Base-by-base conservation (phyloP, 2,329 filamentous ascomycete genomes). In the Xylariaceae sp. region DNA sequence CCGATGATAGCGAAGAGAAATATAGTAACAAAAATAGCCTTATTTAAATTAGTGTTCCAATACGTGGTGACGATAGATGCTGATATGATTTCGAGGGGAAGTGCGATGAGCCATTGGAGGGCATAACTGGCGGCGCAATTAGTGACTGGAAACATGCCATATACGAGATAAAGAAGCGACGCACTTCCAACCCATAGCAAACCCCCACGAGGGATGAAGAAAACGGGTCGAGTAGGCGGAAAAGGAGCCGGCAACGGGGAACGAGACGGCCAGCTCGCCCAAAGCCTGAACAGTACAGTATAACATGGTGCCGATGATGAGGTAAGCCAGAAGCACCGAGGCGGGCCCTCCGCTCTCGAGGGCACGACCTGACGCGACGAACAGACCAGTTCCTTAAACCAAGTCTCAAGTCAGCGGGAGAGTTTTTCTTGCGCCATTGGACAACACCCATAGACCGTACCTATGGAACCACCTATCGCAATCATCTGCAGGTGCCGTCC, bases 401-500 rank as follows among this genome's bases (percentile, higher is more conserved):
- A 26, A 26, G 44, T 51, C 17, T 58, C 52, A n/a, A n/a, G n/a
- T n/a, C n/a, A n/a, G n/a, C n/a, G 19, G 21, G n/a, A 43, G 28
- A 4, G 36, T 12, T 8, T 21, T 7, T 3, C 24, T 19, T 4
- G 12, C 17, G n/a, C 24, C 16, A 34, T 44, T 12, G 31, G 17
- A 23, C 33, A 28, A 34, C n/a, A 34, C 23, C 11, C 74, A n/a
- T n/a, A n/a, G n/a, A n/a, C n/a, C n/a, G 36, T 77, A 85, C 90
- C 90, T 68, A 96, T 96, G 9, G 90, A 94, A 39, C 93, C 93
- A 66, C 92, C 92, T 65, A 97, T 96, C 12, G 94, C 94, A 79
- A 97, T 97, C 94, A 97, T 97, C 78, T 97, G 93, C 71, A 97
- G 72, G 78, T 98, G 94, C 44, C 92, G 83, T 17, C 87, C 87